Evolutionary conservation across 2,329 filamentous ascomycete species (phyloP), one percentile per base, ranked within the genome.

Genomic region (Arthrobotrys pseudoclavata): DNA sequence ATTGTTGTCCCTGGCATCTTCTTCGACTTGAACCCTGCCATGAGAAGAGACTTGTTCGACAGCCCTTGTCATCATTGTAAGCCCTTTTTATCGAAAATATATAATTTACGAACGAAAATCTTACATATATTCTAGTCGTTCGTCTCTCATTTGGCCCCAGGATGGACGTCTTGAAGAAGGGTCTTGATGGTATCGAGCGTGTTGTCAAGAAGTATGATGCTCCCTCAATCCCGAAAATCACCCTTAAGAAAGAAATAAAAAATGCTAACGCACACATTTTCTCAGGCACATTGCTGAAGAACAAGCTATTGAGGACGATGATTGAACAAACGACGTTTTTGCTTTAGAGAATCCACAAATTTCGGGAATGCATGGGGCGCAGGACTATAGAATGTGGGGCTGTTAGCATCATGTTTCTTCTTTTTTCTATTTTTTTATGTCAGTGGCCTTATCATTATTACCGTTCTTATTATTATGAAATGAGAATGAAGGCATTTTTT

Each of bases 1-100:
- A 97, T 97, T 82, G 94, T 97, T 18, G 95, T 98, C 3, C 95
- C 95, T 0, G 95, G 95, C 76, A 98, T 98, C 84, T 98, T 98
- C 88, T 98, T 98, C 84, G 95, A 98, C 82, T 85, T 98, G 80
- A 98, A 98, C 86, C 95, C 95, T 3, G 91, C 92, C 40, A 91
- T 93, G 84, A 88, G 95, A 80, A 88, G 95, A 83, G 95, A 98
- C 84, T 85, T 98, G 81, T 98, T 98, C 80, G 95, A 98, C 85
- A 93, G 90, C 80, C 95, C 95, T 66, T 79, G 75, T 31, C 74
- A 77, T 50, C 74, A 77, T 34, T 77, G 74, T 77, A 67, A 68
- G 74, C 12, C 15, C n/a, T 31, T n/a, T 1, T 29, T 26, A 26
- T 15, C 18, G 4, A 45, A 18, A 2, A 45, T 5, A 12, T 3